These are phyloP conservation scores for Moniliella sp. DNA, from an alignment of 1,284 basidiomycete species.

Conservation along the genomic window DNA sequence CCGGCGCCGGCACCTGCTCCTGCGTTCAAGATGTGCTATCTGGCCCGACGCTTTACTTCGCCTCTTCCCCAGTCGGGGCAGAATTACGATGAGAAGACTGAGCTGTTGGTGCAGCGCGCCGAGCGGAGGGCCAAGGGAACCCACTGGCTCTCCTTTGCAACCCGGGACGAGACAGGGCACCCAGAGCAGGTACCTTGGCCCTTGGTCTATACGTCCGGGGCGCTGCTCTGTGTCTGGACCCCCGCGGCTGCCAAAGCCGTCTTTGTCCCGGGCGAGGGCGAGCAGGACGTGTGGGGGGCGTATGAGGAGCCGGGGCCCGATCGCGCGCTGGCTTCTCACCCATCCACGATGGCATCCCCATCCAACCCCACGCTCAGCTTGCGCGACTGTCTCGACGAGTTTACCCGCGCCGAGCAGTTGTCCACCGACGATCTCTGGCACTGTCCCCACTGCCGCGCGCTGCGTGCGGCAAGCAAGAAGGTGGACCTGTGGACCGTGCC, in stretches of 20 bases:
- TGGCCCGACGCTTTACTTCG: no score
- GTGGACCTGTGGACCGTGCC: conserved; percentile 94
- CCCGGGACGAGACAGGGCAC: no score
- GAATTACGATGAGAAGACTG: no score
- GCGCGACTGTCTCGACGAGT: conserved; percentile 82
- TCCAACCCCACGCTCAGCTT: conserved; percentile 49
- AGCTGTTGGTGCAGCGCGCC: no score
- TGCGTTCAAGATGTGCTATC: no score
- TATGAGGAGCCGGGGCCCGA: no score
- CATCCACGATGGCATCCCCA: no score
- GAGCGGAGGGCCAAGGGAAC: no score
- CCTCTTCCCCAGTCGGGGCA: no score
- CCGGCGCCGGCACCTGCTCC: no score
- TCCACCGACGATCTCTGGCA: conserved; percentile 96
- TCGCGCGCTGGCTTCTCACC: no score
- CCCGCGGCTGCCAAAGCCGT: conserved; percentile 48
- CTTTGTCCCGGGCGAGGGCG: conserved; percentile 36
- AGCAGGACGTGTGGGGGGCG: conserved; percentile 18
- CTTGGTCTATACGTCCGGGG: conserved; percentile 52
- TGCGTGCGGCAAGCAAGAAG: conserved; percentile 91
- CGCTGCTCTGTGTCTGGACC: conserved; percentile 63
- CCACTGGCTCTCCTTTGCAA: no score
- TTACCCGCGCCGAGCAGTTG: conserved; percentile 78
- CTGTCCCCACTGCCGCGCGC: conserved; percentile 85
- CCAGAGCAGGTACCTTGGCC: conserved; percentile 7